Evolutionary conservation across 169 alveolate species (phyloP), one percentile per base, ranked within the genome.

Genomic region (Plasmodium inui): DNA sequence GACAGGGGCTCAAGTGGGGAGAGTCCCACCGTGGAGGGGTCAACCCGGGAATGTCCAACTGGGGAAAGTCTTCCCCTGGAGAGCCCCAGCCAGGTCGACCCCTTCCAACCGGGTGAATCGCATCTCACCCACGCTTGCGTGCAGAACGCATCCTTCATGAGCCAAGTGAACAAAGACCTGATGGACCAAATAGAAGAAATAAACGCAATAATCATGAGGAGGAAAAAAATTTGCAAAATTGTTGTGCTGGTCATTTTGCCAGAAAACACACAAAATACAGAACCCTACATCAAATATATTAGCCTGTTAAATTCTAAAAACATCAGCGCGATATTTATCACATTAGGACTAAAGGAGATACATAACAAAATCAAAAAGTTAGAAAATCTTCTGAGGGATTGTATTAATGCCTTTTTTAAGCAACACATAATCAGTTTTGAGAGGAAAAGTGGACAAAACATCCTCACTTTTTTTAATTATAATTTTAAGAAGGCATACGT

Each of bases 401-500:
- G 94, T 79, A 70, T 89, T 79, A 89, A 61, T 39, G 44, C 90
- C 44, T 89, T 89, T 78, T 89, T 89, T 79, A 89, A 89, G 79
- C 90, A 89, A 53, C 82, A 89, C 82, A 79, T 89, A 89, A 41
- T 89, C 22, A 89, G 61, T 71, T 89, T 78, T 44, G 94, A 89
- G 71, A 79, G 83, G 28, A 89, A 89, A 67, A 79, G 90, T 61
- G 44, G 74, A 57, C 82, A 79, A 61, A 89, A 79, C 71, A 39
- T 89, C 9, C 46, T 79, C 46, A 8, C 44, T 22, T 89, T 89
- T 78, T 89, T 89, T 89, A 89, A 79, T 6, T 89, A 89, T 67
- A 89, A 89, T 78, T 89, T 89, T 79, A 89, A 89, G 34, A 89
- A 89, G 70, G 94, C 94, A 34, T 89, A 89, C 67, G 82, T 89